These are phyloP conservation scores for Climacium dendroides DNA, from an alignment of 225 moss, liverwort and hornwort genomes.

Conservation along the genomic window DNA sequence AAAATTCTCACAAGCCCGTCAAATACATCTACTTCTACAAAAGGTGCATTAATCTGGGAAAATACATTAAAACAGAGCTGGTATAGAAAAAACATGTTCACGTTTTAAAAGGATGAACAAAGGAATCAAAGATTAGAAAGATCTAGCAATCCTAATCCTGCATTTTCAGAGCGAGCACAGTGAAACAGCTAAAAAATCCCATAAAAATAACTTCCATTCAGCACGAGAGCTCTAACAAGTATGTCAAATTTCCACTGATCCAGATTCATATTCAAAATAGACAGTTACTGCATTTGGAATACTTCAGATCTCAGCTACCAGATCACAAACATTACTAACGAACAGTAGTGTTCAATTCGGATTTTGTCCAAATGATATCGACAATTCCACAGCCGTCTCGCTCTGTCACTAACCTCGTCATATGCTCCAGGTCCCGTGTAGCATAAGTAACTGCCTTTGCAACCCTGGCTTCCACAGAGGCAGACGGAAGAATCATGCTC, in stretches of 20 bases:
- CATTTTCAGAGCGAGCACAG: not conserved
- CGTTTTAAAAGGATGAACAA: not conserved
- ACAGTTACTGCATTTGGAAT: not conserved
- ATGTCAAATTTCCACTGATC: not conserved
- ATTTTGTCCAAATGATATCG: not conserved
- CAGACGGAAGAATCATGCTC: slow-evolving; percentile 98
- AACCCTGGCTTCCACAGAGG: slow-evolving; percentile 96
- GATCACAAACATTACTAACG: not conserved
- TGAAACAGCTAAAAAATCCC: not conserved
- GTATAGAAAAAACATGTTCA: not conserved
- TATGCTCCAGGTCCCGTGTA: slow-evolving; percentile 93
- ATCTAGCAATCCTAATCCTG: not conserved
- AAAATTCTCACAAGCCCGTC: not conserved
- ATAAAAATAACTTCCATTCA: not conserved
- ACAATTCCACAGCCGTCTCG: not conserved
- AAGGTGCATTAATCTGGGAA: not conserved
- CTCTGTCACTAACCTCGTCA: slow-evolving; percentile 59
- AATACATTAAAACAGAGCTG: not conserved
- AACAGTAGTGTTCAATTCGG: not conserved
- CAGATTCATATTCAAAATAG: not conserved
- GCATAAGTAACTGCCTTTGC: slow-evolving; percentile 92
- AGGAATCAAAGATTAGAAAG: not conserved
- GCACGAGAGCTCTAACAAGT: not conserved
- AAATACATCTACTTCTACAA: not conserved
- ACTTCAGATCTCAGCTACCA: not conserved